These are phyloP conservation scores for Diospyros lotus DNA, from an alignment of 148 eudicot genomes.

Conservation along the genomic window DNA sequence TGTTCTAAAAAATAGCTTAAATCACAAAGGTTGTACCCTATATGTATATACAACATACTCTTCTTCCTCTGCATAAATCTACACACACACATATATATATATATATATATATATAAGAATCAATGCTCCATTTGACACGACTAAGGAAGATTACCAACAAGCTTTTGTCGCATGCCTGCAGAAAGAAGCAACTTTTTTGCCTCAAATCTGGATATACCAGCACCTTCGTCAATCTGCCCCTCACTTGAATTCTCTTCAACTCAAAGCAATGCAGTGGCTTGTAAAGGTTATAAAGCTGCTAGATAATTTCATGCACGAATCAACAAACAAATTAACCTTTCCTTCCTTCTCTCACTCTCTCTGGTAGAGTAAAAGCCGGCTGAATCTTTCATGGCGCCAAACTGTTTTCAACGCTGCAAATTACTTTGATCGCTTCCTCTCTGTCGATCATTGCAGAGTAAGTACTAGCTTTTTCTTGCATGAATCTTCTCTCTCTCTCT, in stretches of 20 bases:
- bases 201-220: constrained; percentile 19
- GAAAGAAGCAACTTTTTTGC: constrained; percentile 28
- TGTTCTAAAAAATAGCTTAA: no score
- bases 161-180: constrained; percentile 16
- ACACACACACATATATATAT: no score
- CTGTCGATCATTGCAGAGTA: constrained; percentile 22
- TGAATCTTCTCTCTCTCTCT: no score
- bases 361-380: constrained; percentile 20
- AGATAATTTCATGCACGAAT: no score
- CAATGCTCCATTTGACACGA: not conserved
- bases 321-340: no score
- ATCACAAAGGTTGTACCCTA: no score
- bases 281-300: constrained; percentile 14
- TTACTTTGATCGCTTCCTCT: constrained; percentile 32
- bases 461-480: no score
- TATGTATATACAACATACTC: no score
- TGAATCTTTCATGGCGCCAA: constrained; percentile 22
- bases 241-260: constrained; percentile 14
- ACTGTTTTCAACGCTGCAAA: constrained; percentile 27
- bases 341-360: not conserved
- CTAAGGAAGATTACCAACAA: constrained; percentile 23
- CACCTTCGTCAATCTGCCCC: constrained; percentile 6
- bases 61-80: no score
- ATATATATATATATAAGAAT: no score
- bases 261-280: constrained; percentile 31